Evolutionary conservation across 2,329 filamentous ascomycete genomes (phyloP), one percentile per base, ranked within the genome.

Genomic region (Exutisphaerella laricina): DNA sequence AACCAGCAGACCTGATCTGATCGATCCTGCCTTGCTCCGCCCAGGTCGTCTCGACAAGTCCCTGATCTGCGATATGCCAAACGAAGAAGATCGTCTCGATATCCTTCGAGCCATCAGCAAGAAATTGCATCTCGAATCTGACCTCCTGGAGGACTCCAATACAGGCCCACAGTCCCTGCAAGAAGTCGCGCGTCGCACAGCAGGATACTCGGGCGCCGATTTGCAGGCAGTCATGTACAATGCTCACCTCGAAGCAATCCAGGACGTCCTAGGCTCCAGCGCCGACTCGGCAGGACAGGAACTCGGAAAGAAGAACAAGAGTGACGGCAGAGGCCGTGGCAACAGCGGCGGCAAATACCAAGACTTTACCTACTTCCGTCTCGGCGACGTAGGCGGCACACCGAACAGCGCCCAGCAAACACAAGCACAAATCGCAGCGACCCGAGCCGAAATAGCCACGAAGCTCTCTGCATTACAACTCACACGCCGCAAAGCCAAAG

Each of bases 201-300:
- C 92, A 46, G 92, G 92, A 7, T 96, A 94, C 64, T 92, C 87
- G 0, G 92, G 92, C 9, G 92, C 92, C 1, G 92, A 98, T 67
- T 72, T 98, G 3, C 92, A 98, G 64, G 92, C 90, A 0, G 77
- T 98, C 5, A 82, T 97, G 31, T 96, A 94, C 58, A 98, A 98
- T 55, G 89, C 92, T 0, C 92, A 98, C 63, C 76, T 98, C 4
- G 90, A 97, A 68, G 92, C 92, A 20, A 96, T 98, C 51, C 92
- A 98, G 61, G 89, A 96, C 54, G 81, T 94, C 2, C 77, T 98
- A 0, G 71, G 79, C 21, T 70, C 76, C 45, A 35, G 55, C 33
- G 48, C 55, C 29, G 50, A 65, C 57, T 51, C 50, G 18, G 48
- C 53, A 30, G 49, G 43, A 4, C 46, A 55, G 18, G 67, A 52